phyloP scores from a whole-genome alignment of 2,329 filamentous ascomycete species.

The Xylariaceae sp. region DNA sequence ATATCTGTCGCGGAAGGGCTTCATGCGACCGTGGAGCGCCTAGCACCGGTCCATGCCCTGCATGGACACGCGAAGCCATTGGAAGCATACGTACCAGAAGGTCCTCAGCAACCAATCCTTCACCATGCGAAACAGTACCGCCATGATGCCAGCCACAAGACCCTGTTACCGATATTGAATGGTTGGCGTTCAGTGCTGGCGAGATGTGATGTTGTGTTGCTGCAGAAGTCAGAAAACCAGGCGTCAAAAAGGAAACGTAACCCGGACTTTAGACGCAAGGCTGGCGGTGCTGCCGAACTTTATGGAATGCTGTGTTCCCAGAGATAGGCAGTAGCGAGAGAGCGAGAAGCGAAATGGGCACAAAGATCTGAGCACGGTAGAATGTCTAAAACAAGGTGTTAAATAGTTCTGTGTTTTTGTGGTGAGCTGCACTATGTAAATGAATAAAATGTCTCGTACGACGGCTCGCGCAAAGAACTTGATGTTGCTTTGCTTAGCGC shows the following conservation, averaged over 20 bases:
- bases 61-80: conserved; percentile 19
- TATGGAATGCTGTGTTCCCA: conserved; percentile 15
- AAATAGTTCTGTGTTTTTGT: conserved; percentile 35
- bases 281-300: not conserved
- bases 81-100: conserved; percentile 76
- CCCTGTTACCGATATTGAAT: not conserved
- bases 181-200: conserved; percentile 5
- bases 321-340: too few relatives aligned
- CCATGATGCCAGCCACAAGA: conserved; percentile 54
- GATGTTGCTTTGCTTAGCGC: conserved; percentile 28
- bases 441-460: conserved; percentile 41
- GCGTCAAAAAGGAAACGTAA: conserved; percentile 22
- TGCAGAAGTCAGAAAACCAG: too few relatives aligned
- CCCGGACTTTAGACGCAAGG: conserved; percentile 23
- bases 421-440: conserved; percentile 29
- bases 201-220: conserved; percentile 6
- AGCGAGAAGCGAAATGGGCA: conserved; percentile 26
- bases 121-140: conserved; percentile 84
- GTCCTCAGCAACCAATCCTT: conserved; percentile 98
- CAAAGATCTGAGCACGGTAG: conserved; percentile 18
- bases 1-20: conserved; percentile 1
- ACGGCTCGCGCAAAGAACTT: conserved; percentile 29
- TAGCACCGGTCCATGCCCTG: conserved; percentile 27
- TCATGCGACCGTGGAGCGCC: conserved; percentile 20
- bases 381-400: conserved; percentile 33